Percentiles rank a stretch among this genome's conserved stretches.
Conservation (phyloP, 2,329 filamentous ascomycete species). For the Diaporthe longicolla region DNA sequence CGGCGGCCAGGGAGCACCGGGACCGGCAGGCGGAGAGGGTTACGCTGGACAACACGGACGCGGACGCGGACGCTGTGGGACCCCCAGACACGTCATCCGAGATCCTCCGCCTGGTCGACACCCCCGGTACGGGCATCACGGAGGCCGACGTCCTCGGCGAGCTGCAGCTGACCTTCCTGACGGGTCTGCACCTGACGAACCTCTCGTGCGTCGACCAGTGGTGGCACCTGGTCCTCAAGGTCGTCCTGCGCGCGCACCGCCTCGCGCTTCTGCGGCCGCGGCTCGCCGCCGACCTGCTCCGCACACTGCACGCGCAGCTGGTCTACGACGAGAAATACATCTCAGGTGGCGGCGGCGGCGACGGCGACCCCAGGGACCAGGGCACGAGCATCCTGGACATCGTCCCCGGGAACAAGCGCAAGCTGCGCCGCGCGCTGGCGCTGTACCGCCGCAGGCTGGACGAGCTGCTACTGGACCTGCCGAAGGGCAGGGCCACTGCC, state of each 20-base stretch:
- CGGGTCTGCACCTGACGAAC: conserved; percentile 71
- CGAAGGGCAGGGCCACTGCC: conserved; percentile 48
- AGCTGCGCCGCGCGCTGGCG: conserved; percentile 63
- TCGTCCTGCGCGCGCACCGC: conserved; percentile 65
- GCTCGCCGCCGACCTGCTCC: conserved; percentile 63
- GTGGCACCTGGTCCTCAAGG: conserved; percentile 67
- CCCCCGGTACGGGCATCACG: conserved; percentile 44
- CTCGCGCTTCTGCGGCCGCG: conserved; percentile 60
- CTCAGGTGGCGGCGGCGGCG: conserved; percentile 49
- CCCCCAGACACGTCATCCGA: conserved; percentile 64
- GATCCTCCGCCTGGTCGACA: conserved; percentile 58
- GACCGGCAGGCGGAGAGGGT: too few relatives aligned
- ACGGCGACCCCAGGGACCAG: background rate
- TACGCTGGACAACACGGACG: background rate
- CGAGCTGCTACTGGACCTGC: conserved; percentile 58
- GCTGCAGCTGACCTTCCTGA: conserved; percentile 72
- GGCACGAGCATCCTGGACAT: conserved; percentile 51
- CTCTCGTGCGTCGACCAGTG: conserved; percentile 73
- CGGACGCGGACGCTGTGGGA: background rate
- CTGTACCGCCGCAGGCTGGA: conserved; percentile 69
- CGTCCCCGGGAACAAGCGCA: conserved; percentile 50
- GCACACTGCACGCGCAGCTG: conserved; percentile 68
- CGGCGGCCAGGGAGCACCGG: background rate
- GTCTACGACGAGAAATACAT: conserved; percentile 65
- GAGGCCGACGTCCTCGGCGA: conserved; percentile 69